Conservation (phyloP, 164 flowering plant genomes). For the Santalum album region DNA sequence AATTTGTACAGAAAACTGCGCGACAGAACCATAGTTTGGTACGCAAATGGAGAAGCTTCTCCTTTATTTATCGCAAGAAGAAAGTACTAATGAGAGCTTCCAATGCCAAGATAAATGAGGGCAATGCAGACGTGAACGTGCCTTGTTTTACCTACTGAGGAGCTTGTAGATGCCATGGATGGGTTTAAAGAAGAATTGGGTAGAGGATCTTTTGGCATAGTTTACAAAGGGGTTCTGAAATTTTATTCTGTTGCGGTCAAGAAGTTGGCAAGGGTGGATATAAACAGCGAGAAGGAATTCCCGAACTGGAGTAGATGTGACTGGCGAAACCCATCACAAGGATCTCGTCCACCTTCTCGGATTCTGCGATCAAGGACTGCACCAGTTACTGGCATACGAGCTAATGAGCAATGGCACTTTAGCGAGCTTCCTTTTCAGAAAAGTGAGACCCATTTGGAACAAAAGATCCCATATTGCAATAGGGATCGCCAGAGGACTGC, state of each 20-base stretch:
- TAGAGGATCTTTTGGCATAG: constrained; percentile 12
- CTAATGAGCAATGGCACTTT: constrained; percentile 9
- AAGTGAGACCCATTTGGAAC: constrained; percentile 7
- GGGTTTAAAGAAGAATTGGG: constrained; percentile 10
- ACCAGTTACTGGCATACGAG: constrained; percentile 4
- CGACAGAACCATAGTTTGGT: constrained; percentile 27
- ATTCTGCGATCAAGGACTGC: not conserved
- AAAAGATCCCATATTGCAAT: constrained; percentile 1
- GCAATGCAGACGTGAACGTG: not conserved
- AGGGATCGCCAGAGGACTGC: constrained; percentile 10
- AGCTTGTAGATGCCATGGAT: constrained; percentile 11
- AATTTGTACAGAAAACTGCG: constrained; percentile 29
- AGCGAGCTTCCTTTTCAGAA: constrained; percentile 2
- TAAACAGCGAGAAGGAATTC: not conserved
- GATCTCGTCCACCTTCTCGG: not conserved
- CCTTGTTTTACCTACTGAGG: constrained; percentile 6
- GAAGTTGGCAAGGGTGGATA: constrained; percentile 7
- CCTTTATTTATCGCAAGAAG: not conserved
- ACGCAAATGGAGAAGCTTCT: constrained; percentile 10
- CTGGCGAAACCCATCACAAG: not conserved
- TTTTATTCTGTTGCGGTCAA: constrained; percentile 4
- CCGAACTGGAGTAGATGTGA: not conserved
- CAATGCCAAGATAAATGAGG: not conserved
- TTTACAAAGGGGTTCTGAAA: constrained; percentile 10
- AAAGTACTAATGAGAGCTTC: not conserved